Evolutionary conservation across 2,329 filamentous ascomycete genomes (phyloP), one percentile per base, ranked within the genome.

Genomic region (Sporothrix humicola): DNA sequence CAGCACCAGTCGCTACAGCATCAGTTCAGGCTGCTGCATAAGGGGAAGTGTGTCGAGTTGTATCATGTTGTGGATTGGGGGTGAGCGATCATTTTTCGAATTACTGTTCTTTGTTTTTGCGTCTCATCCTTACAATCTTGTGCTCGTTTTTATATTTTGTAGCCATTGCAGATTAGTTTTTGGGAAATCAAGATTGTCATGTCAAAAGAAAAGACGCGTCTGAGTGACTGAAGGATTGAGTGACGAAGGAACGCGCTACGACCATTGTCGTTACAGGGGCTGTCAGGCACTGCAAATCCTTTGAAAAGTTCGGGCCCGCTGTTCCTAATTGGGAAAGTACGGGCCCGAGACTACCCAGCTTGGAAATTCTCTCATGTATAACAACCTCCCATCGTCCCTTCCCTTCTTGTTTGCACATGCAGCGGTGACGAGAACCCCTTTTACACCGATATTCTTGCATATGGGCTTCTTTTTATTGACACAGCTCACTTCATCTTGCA

Each of bases 11-110:
- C 2, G 73, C 26, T 15, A 48, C 54, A 9, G 23, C 46, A 7
- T 70, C 72, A 0, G 69, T 72, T 10, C 17, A 42, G 31, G 72
- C 61, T 4, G 44, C 66, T 3, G 73, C 73, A 15, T 74, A 73
- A 17, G 17, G 37, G 31, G 58, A 12, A 17, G 58, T 17, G 58
- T 37, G 23, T 59, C 4, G 56, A 59, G 12, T 4, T 13, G 8
- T 26, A 15, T 17, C 15, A 37, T 17, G 46, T 23, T 54, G 7
- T 54, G 7, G 52, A 2, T 26, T 26, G 9, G 9, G 52, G 23
- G 13, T 56, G 31, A 37, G 31, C 31, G 31, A 37, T 37, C 31
- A 37, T 37, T 37, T 37, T 37, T 37, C 31, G 31, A 37, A 37
- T 37, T 37, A 2, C 31, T 37, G 31, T 37, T 37, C 31, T 5